Base-by-base conservation (phyloP, 1,139 yeast species). In the Hansenula lynferdii region DNA sequence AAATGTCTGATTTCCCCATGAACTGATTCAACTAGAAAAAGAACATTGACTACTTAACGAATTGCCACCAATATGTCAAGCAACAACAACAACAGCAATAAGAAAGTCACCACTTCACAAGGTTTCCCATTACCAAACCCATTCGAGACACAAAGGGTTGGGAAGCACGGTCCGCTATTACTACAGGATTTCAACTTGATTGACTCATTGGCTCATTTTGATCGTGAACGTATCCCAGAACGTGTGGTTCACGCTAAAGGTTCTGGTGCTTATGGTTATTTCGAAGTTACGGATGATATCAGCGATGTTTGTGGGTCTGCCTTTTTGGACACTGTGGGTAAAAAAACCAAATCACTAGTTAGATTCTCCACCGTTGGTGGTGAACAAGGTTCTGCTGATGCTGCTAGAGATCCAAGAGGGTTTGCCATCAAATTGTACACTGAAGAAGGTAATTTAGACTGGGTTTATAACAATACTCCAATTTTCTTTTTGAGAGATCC, bases 91-190 rank as follows among this genome's bases (percentile, higher is more conserved):
- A 10, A 10, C 5, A 8, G 15, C n/a, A n/a, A n/a, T 12, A 12
- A 24, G 6, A 24, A 24, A 15, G 62, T 62, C 33, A 63, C 94
- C 14, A 80, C 84, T 50, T 75, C 89, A 46, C 79, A 79, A 56
- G 95, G 95, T 42, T 72, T 77, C 54, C 94, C 94, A 35, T 75
- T 62, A 36, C 60, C 60, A 36, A 64, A 62, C 39, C 65, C 69
- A 6, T 78, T 77, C 56, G 90, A 89, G 39, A 73, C 92, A 26
- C 86, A 81, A 62, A 71, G 90, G 62, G 62, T 85, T 16, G 75
- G 74, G 15, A 45, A 60, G 31, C 69, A 72, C 37, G 84, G 84
- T 6, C 83, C 83, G 2, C 56, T 77, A 46, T 57, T 77, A 42
- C 57, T 77, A 45, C 81, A 77, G 50, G 83, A 77, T 53, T 69